phyloP scores from a whole-genome alignment of 495 filamentous ascomycete genomes.

The Aspergillus avenaceus region DNA sequence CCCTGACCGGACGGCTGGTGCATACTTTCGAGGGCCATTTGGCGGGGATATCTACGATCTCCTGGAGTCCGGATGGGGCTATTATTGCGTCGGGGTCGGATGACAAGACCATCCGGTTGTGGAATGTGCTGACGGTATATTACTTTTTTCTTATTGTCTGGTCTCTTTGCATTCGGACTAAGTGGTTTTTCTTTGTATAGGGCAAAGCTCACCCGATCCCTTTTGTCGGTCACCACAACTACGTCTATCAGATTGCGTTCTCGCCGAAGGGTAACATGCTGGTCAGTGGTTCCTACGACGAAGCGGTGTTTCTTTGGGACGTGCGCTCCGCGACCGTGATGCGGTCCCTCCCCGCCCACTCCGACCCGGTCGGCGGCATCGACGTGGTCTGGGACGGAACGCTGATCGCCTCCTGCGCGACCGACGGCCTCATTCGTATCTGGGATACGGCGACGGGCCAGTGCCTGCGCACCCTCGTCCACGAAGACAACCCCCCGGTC shows the following conservation, averaged over 20 bases:
- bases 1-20: constrained; percentile 67
- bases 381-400: constrained; percentile 93
- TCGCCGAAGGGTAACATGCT: constrained; percentile 96
- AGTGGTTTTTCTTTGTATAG: constrained; percentile 14
- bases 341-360: constrained; percentile 89
- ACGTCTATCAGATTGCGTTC: constrained; percentile 90
- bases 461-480: constrained; percentile 88
- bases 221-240: constrained; percentile 87
- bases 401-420: constrained; percentile 80
- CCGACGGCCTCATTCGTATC: constrained; percentile 85
- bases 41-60: constrained; percentile 82
- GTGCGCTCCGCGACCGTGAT: constrained; percentile 78
- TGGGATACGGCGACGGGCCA: constrained; percentile 97
- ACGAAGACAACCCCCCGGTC: constrained; percentile 92
- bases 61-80: constrained; percentile 85
- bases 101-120: constrained; percentile 92
- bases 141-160: constrained; percentile 11
- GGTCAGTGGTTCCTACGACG: constrained; percentile 90
- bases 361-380: constrained; percentile 88
- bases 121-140: constrained; percentile 75
- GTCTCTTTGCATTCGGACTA: background rate
- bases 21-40: constrained; percentile 92
- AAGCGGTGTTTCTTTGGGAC: constrained; percentile 96
- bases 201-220: constrained; percentile 60
- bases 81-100: constrained; percentile 88